A percentile compares a stretch with the other conserved stretches of the same genome.
Evolutionary conservation across 352 stramenopile genomes (phyloP).

Genomic region (Globisporangium iwayamae): DNA sequence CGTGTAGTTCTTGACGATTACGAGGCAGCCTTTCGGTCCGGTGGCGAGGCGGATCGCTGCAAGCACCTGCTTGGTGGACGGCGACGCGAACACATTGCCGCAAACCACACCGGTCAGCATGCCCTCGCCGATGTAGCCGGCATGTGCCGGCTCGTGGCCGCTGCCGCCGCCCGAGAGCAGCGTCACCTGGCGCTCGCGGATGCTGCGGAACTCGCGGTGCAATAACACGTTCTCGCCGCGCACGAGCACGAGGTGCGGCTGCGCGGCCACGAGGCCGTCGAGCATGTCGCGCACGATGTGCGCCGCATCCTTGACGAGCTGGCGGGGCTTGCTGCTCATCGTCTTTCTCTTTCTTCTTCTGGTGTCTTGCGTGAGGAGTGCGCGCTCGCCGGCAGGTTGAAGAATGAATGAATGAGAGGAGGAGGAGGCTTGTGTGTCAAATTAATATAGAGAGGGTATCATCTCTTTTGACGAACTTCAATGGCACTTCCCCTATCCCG

Average conservation of each 20-base stretch:
- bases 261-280: slow-evolving; percentile 58
- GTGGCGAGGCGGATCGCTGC: slow-evolving; percentile 91
- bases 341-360: neutral
- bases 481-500: too few relatives aligned
- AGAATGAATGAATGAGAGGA: neutral
- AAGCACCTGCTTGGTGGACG: slow-evolving; percentile 91
- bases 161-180: slow-evolving; percentile 73
- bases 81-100: slow-evolving; percentile 96
- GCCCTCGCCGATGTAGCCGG: slow-evolving; percentile 93
- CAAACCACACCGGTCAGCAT: slow-evolving; percentile 97
- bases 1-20: slow-evolving; percentile 99
- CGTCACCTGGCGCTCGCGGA: slow-evolving; percentile 69
- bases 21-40: slow-evolving; percentile 84
- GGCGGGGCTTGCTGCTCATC: slow-evolving; percentile 16
- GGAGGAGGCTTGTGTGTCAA: too few relatives aligned
- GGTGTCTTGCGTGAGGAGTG: too few relatives aligned
- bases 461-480: too few relatives aligned
- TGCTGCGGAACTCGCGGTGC: slow-evolving; percentile 61
- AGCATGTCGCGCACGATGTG: slow-evolving; percentile 77
- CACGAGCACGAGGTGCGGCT: slow-evolving; percentile 69
- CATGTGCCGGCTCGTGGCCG: slow-evolving; percentile 95
- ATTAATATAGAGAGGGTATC: too few relatives aligned
- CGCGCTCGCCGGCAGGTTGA: too few relatives aligned
- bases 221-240: slow-evolving; percentile 59
- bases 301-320: slow-evolving; percentile 49